Evolutionary conservation across 1,139 yeast genomes (phyloP).

Genomic region (Maudiozyma humilis): DNA sequence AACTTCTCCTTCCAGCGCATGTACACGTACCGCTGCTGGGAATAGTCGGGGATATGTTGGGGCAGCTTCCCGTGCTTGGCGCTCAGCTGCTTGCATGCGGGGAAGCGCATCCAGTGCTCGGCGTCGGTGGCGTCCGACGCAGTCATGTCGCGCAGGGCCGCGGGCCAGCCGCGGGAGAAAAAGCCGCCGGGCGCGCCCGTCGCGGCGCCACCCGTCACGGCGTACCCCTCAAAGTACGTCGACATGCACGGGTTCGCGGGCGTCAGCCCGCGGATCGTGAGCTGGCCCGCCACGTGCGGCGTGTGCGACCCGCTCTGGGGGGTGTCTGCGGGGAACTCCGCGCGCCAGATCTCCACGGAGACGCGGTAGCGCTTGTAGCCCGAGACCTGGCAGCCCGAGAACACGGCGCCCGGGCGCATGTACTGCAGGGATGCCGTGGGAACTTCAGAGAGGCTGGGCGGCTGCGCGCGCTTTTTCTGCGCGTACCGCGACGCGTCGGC

Average conservation of each 20-base stretch:
- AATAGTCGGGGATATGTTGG: constrained; percentile 16
- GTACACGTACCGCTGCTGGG: constrained; percentile 48
- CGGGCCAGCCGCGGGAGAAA: constrained; percentile 36
- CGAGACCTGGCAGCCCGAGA: constrained; percentile 30
- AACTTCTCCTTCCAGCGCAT: constrained; percentile 96
- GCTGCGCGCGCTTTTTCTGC: neutral
- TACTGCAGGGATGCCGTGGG: constrained; percentile 12
- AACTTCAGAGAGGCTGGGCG: too few species aligned
- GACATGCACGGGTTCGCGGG: constrained; percentile 68
- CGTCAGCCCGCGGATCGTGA: constrained; percentile 75
- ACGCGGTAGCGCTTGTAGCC: constrained; percentile 31
- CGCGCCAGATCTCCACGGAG: constrained; percentile 24
- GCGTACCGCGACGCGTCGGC: constrained; percentile 5
- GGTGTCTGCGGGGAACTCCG: constrained; percentile 20
- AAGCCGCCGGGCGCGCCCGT: constrained; percentile 35
- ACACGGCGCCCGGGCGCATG: constrained; percentile 23
- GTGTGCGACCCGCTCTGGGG: constrained; percentile 6
- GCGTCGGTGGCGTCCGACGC: constrained; percentile 59
- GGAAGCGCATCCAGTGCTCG: constrained; percentile 80
- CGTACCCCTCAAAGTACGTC: constrained; percentile 83
- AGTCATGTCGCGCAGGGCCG: constrained; percentile 10
- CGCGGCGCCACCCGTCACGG: constrained; percentile 57
- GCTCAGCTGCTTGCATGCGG: constrained; percentile 32
- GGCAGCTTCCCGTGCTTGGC: neutral
- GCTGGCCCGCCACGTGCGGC: constrained; percentile 58